Evolutionary conservation across 2,329 filamentous ascomycete species (phyloP).

Genomic region (Trichoderma atroviride): DNA sequence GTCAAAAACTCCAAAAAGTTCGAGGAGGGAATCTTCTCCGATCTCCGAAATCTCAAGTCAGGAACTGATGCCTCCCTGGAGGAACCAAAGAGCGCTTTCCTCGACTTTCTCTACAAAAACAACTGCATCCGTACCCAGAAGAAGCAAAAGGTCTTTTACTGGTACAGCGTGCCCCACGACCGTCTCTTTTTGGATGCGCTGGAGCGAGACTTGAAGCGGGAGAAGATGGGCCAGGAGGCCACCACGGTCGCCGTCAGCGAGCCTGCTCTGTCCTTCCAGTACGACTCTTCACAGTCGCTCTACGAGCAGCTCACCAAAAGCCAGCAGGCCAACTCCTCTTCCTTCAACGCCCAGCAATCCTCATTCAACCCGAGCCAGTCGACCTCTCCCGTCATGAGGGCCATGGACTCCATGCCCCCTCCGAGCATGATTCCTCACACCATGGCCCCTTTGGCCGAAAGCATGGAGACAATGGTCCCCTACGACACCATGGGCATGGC

Average conservation of each 20-base stretch:
- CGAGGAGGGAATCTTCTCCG: constrained; percentile 98
- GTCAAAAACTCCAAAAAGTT: constrained; percentile 99
- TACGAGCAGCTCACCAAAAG: constrained; percentile 99
- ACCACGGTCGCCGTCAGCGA: constrained; percentile 97
- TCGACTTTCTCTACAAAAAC: constrained; percentile 99
- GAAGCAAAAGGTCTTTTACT: constrained; percentile 99
- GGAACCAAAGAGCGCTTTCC: constrained; percentile 96
- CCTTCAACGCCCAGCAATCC: constrained; percentile 80
- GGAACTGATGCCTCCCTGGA: constrained; percentile 97
- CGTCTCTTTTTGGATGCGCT: constrained; percentile 95
- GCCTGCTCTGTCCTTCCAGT: constrained; percentile 96
- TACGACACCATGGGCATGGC: constrained; percentile 72
- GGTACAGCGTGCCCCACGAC: constrained; percentile 99
- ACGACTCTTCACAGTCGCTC: constrained; percentile 97
- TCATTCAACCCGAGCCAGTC: constrained; percentile 76
- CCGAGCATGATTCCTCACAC: constrained; percentile 73
- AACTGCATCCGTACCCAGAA: constrained; percentile 99
- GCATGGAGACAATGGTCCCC: constrained; percentile 73
- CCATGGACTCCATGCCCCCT: constrained; percentile 92
- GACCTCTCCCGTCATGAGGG: constrained; percentile 84
- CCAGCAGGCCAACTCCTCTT: constrained; percentile 97
- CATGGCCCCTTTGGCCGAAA: constrained; percentile 60
- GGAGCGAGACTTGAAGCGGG: constrained; percentile 95
- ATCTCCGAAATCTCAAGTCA: constrained; percentile 96
- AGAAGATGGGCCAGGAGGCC: constrained; percentile 99